Conservation (phyloP, 441 rosid genomes). For the Metrosideros polymorpha region DNA sequence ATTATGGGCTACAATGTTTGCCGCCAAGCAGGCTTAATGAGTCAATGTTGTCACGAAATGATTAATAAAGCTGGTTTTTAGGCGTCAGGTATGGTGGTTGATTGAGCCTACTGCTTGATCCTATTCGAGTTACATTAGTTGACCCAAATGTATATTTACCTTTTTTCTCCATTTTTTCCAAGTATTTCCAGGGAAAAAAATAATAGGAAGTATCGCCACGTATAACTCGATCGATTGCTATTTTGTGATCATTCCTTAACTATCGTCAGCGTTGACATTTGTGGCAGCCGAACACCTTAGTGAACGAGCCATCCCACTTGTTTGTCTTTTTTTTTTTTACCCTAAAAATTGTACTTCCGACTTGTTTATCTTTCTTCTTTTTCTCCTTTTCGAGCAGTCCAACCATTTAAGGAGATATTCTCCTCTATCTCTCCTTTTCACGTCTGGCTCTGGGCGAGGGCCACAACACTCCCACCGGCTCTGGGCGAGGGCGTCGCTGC, state of each 20-base stretch:
- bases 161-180: not conserved
- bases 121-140: not conserved
- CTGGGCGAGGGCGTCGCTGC: too few species aligned
- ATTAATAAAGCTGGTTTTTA: not conserved
- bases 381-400: too few species aligned
- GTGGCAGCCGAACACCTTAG: not conserved
- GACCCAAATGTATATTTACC: not conserved
- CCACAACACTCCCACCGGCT: too few species aligned
- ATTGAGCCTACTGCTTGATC: not conserved
- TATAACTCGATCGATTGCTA: not conserved
- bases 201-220: not conserved
- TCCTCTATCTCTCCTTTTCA: too few species aligned
- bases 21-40: not conserved
- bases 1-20: not conserved
- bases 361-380: too few species aligned
- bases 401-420: too few species aligned
- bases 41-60: not conserved
- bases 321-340: too few species aligned
- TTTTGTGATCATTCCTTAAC: not conserved
- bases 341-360: too few species aligned
- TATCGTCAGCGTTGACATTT: too few species aligned
- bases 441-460: too few species aligned
- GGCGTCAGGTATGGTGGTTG: not conserved
- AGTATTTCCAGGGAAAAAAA: not conserved
- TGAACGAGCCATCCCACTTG: too few species aligned